Percentiles rank a stretch among this genome's conserved stretches.
Conservation (phyloP, 441 rosid genomes). For the Croton setiger region DNA sequence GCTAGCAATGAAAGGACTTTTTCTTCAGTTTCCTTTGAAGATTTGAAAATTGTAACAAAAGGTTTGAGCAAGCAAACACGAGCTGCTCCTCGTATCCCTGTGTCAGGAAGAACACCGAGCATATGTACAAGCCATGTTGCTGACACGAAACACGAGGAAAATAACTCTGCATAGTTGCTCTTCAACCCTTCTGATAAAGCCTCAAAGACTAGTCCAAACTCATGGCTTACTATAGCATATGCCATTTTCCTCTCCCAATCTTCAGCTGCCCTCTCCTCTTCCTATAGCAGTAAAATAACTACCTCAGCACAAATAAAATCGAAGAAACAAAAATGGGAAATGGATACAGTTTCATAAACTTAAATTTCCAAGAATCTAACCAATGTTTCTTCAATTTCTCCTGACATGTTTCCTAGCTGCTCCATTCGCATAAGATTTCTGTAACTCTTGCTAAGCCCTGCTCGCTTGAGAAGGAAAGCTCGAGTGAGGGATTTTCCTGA, state of each 20-base stretch:
- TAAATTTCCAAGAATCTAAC: constrained; percentile 31
- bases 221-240: constrained; percentile 57
- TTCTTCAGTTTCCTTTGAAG: constrained; percentile 53
- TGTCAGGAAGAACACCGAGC: constrained; percentile 60
- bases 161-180: constrained; percentile 41
- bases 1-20: constrained; percentile 62
- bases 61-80: constrained; percentile 64
- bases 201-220: constrained; percentile 67
- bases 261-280: constrained; percentile 61
- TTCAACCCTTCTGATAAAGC: constrained; percentile 64
- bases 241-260: constrained; percentile 69
- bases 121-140: constrained; percentile 66
- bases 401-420: constrained; percentile 30
- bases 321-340: not conserved
- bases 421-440: constrained; percentile 44
- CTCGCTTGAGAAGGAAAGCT: constrained; percentile 53
- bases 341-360: not conserved
- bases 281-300: constrained; percentile 24
- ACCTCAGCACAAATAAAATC: not conserved
- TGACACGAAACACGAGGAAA: constrained; percentile 49
- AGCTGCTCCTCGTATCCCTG: constrained; percentile 66
- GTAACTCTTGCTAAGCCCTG: constrained; percentile 50
- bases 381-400: constrained; percentile 43
- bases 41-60: constrained; percentile 46
- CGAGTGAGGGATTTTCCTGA: constrained; percentile 56